Evolutionary conservation across 768 basidiomycete species (phyloP), one percentile per base, ranked within the genome.

Genomic region (Plicaturopsis crispa): DNA sequence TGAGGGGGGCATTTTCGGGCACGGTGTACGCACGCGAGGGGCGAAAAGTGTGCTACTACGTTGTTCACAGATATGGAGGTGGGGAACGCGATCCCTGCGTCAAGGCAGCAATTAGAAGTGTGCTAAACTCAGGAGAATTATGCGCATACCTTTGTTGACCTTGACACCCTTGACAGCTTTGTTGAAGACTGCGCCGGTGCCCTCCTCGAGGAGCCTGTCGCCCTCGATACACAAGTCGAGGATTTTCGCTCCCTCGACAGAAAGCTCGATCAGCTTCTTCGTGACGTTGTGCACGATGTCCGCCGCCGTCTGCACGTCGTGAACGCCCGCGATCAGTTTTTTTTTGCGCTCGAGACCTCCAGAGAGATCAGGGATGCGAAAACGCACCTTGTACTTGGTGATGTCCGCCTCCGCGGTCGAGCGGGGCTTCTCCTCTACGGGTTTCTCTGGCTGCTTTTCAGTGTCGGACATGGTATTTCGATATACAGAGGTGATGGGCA

Each of bases 41-140:
- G 96, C 8, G 93, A 93, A 70, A 91, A 96, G 65, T 98, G 89
- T 31, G 90, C 81, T 44, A 98, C 91, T 50, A 80, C 73, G 64
- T 96, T 93, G 78, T 98, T 97, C 48, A 98, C 80, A 18, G 91
- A 93, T 49, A 99, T 65, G 50, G 73, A 79, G 13, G 96, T 97
- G 13, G 96, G 96, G 73, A 97, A 97, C 2, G 91, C 90, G 56
- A 94, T 70, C 39, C 90, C 90, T 93, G 33, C 6, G 14, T 21
- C 24, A 32, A 10, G 33, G 30, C 28, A 32, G 18, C 31, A n/a
- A 34, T 24, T 18, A 28, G 31, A 24, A 30, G 12, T 21, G 13
- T 6, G 14, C 23, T 13, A 18, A 13, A 28, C 31, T 8, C 2
- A 40, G 2, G 30, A 5, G 14, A 8, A 24, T 20, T 36, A 34